Evolutionary conservation across 2,329 filamentous ascomycete genomes (phyloP).

Genomic region (Claviceps pazoutovae): DNA sequence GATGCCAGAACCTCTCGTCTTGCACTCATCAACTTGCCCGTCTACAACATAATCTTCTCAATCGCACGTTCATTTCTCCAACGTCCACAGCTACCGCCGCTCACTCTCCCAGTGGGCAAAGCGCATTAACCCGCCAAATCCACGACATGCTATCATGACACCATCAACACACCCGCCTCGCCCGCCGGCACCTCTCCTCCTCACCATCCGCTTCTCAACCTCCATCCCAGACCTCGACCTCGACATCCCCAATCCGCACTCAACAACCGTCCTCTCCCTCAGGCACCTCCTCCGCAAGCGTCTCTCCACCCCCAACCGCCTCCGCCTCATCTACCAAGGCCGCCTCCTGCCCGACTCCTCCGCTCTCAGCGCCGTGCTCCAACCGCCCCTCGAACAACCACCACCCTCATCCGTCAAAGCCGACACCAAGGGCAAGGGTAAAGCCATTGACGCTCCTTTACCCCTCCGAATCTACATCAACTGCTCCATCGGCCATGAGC

Average conservation of each 20-base stretch:
- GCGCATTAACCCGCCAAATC: not conserved
- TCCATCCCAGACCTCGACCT: conserved; percentile 73
- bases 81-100: too few relatives aligned
- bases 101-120: not conserved
- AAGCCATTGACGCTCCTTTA: conserved; percentile 31
- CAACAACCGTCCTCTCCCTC: conserved; percentile 61
- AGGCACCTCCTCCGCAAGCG: conserved; percentile 69
- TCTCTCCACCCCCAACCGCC: conserved; percentile 54
- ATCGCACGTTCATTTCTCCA: not conserved
- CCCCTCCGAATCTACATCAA: conserved; percentile 64
- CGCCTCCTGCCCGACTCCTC: conserved; percentile 67
- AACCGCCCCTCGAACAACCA: conserved; percentile 44
- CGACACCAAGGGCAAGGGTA: conserved; percentile 36
- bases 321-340: conserved; percentile 83
- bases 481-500: conserved; percentile 72
- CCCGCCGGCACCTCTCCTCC: conserved; percentile 34
- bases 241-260: conserved; percentile 52
- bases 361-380: conserved; percentile 54
- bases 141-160: conserved; percentile 7
- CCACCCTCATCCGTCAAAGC: conserved; percentile 21
- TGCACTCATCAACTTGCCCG: not conserved
- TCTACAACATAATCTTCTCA: too few relatives aligned
- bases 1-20: not conserved
- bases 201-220: conserved; percentile 84
- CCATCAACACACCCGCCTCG: conserved; percentile 8